Conservation (phyloP, 192 early-diverging fungal genomes). For the Chytriomyces hyalinus region DNA sequence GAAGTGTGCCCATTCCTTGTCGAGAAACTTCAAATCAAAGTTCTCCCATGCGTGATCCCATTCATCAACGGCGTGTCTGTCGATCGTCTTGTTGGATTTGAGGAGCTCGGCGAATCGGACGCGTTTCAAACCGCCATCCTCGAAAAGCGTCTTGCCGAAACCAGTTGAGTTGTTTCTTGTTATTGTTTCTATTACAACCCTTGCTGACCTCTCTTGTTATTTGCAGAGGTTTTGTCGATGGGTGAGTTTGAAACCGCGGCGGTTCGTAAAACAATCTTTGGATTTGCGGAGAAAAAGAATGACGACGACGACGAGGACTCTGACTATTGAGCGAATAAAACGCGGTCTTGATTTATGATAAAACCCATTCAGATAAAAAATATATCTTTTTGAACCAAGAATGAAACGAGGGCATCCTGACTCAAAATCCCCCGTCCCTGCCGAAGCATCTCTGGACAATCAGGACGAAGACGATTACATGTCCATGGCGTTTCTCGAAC, state of each 20-base stretch:
- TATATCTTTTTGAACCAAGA: no score
- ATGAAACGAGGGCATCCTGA: no score
- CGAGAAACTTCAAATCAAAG: constrained; percentile 81
- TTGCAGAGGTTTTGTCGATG: constrained; percentile 26
- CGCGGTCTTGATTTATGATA: not conserved
- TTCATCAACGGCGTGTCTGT: constrained; percentile 76
- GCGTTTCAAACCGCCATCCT: constrained; percentile 77
- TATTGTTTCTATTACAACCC: not conserved
- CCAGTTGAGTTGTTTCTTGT: constrained; percentile 40
- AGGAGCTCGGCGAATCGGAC: constrained; percentile 89
- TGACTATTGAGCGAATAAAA: not conserved
- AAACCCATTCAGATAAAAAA: not conserved
- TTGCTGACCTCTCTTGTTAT: not conserved
- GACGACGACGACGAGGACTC: constrained; percentile 18
- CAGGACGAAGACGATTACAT: constrained; percentile 53
- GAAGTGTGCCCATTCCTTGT: constrained; percentile 90
- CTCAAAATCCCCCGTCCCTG: not conserved
- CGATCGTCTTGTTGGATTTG: constrained; percentile 89
- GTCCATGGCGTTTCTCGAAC: constrained; percentile 37
- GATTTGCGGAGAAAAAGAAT: constrained; percentile 36
- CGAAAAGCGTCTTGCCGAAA: constrained; percentile 69
- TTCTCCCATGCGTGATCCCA: constrained; percentile 86
- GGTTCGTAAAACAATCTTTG: constrained; percentile 39
- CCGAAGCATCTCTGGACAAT: not conserved
- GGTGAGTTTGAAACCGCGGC: constrained; percentile 4